Evolutionary conservation across 2,329 filamentous ascomycete genomes (phyloP), one percentile per base, ranked within the genome.

Genomic region (Colletotrichum sp.): DNA sequence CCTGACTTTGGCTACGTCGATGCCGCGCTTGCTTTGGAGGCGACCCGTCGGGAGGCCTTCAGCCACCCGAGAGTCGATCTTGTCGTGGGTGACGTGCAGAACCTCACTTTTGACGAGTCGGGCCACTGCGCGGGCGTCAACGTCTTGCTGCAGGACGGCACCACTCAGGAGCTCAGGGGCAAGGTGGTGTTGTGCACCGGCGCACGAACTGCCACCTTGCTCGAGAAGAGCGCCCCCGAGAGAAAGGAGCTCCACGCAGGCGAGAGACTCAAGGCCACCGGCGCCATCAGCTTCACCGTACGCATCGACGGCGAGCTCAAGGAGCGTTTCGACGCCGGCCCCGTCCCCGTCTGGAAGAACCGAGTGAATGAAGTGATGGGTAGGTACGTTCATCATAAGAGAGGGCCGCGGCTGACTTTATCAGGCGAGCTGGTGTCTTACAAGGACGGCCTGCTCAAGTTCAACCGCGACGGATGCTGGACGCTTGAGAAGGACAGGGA

Each of bases 391-490:
- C n/a, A 21, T 10, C 39, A 18, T 16, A 8, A 59, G 10, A 8
- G 55, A 44, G 69, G 36, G 52, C 49, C 64, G 70, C 71, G 78
- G 78, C 49, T 76, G 57, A 78, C 52, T 4, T 4, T 15, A 13
- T 65, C 78, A 86, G 85, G 85, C 26, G 85, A 87, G 78, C 84
- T 85, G 66, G 86, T 87, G 85, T 86, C 85, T 9, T 86, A 16
- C 88, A 89, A 10, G 78, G 84, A 88, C 36, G 88, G 89, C 2
- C 84, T 89, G 3, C 86, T 93, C 75, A 93, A 93, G 81, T 92
- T 92, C 84, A 92, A 91, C 75, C 91, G 91, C 79, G 87, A 92
- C 66, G 86, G 88, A 24, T 91, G 90, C 71, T 90, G 93, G 79
- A 90, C 88, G 1, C 70, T 83, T 3, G 89, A 88, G 3, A 89